phyloP scores from a whole-genome alignment of 345 rosid genomes.

The Luvunga scandens region DNA sequence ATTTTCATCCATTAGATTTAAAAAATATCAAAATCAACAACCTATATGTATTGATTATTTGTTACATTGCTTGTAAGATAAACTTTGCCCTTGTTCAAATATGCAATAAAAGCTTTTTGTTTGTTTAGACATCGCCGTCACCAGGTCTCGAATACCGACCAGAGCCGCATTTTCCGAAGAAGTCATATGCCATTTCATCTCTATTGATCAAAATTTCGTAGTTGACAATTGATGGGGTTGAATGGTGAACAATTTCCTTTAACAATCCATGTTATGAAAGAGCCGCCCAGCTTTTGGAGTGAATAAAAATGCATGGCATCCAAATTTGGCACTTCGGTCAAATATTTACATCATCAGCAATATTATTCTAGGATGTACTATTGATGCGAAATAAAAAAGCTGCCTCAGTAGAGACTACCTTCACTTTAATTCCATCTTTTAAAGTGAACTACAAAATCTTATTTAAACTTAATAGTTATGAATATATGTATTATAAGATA shows the following conservation, averaged over 20 bases:
- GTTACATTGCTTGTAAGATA: no score
- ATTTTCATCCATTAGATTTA: no score
- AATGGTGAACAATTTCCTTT: neutral
- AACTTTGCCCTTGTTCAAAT: no score
- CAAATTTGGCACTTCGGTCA: neutral
- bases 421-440: neutral
- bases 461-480: no score
- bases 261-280: neutral
- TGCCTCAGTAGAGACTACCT: neutral
- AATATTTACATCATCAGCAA: neutral
- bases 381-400: neutral
- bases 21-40: no score
- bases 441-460: no score
- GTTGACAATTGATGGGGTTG: neutral
- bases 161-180: neutral
- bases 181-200: neutral
- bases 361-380: neutral
- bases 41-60: no score
- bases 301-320: neutral
- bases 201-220: neutral
- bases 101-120: neutral
- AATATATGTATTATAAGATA: no score
- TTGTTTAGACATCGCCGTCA: neutral
- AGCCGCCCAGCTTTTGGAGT: neutral
- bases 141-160: neutral